Evolutionary conservation across 208 protist species (phyloP).

Genomic region (Crithidia acanthocephali): DNA sequence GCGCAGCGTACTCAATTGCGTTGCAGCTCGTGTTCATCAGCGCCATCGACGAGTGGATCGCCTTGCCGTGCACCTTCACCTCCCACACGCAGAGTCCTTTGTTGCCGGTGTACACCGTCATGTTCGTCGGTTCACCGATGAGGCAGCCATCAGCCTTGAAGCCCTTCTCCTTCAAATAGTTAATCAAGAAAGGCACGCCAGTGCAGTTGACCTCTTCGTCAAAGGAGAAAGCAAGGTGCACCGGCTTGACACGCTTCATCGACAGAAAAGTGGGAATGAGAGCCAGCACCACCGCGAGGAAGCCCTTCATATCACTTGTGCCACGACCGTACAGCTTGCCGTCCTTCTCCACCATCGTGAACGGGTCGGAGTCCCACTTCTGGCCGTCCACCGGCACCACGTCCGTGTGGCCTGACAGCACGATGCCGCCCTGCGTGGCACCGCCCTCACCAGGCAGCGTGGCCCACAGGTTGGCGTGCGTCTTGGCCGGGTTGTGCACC

Average conservation of each 20-base stretch:
- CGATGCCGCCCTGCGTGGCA: slow-evolving; percentile 54
- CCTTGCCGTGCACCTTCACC: slow-evolving; percentile 48
- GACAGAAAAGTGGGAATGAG: slow-evolving; percentile 38
- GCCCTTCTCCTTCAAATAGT: slow-evolving; percentile 37
- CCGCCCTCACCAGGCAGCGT: slow-evolving; percentile 53
- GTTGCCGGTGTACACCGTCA: slow-evolving; percentile 16
- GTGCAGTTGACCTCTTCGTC: slow-evolving; percentile 53
- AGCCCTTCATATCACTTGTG: slow-evolving; percentile 64
- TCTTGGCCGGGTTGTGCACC: slow-evolving; percentile 37
- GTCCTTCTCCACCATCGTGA: slow-evolving; percentile 51
- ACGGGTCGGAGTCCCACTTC: slow-evolving; percentile 61
- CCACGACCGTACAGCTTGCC: slow-evolving; percentile 62
- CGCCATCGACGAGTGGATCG: slow-evolving; percentile 51
- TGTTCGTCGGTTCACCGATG: slow-evolving; percentile 11
- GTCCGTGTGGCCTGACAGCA: slow-evolving; percentile 64
- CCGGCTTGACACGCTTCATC: slow-evolving; percentile 50
- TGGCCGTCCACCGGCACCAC: slow-evolving; percentile 67
- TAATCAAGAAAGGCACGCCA: slow-evolving; percentile 39
- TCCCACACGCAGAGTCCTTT: slow-evolving; percentile 15
- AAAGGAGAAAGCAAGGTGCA: slow-evolving; percentile 56
- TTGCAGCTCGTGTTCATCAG: slow-evolving; percentile 48
- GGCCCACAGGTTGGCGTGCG: slow-evolving; percentile 58
- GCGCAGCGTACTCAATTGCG: slow-evolving; percentile 41
- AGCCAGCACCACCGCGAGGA: slow-evolving; percentile 52
- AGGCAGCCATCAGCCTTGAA: slow-evolving; percentile 37